A percentile compares a stretch with the other conserved stretches of the same genome.
phyloP scores from a whole-genome alignment of 1,284 basidiomycete species.

The Mycocalia duriaeana region DNA sequence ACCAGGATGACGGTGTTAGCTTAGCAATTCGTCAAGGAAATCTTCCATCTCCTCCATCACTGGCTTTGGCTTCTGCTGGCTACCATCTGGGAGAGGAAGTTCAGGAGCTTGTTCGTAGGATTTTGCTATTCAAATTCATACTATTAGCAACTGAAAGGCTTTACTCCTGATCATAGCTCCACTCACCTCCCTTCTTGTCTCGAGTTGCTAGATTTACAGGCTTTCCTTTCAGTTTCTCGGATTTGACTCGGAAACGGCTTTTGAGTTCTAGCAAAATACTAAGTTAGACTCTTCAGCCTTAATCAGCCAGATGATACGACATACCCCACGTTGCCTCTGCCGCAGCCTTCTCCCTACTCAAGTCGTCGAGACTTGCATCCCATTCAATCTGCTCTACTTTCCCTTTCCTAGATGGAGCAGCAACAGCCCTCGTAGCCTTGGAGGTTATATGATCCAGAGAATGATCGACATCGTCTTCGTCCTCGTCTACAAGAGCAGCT shows the following conservation, averaged over 20 bases:
- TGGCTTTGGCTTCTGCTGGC: conserved; percentile 31
- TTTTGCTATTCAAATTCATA: conserved; percentile 21
- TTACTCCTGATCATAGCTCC: background rate
- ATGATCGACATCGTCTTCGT: conserved; percentile 62
- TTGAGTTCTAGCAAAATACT: conserved; percentile 74
- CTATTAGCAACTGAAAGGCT: background rate
- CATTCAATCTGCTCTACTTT: conserved; percentile 60
- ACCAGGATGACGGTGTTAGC: background rate
- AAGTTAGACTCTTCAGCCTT: too few species aligned
- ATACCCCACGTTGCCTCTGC: conserved; percentile 71
- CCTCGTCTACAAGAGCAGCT: conserved; percentile 35
- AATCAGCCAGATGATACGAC: too few species aligned
- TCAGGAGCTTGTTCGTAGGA: conserved; percentile 49
- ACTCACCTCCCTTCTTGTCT: background rate
- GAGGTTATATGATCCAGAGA: conserved; percentile 48
- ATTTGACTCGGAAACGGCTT: conserved; percentile 56
- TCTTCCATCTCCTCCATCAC: conserved; percentile 66
- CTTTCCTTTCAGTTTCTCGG: conserved; percentile 34
- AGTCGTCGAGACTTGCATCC: conserved; percentile 58
- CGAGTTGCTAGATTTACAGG: background rate
- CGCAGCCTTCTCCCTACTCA: conserved; percentile 62
- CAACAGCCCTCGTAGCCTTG: conserved; percentile 10
- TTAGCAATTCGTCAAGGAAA: conserved; percentile 65
- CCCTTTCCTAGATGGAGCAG: conserved; percentile 46
- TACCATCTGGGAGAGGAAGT: conserved; percentile 36